Base-by-base conservation (phyloP, 495 filamentous ascomycete species). In the Annulohypoxylon moriforme region DNA sequence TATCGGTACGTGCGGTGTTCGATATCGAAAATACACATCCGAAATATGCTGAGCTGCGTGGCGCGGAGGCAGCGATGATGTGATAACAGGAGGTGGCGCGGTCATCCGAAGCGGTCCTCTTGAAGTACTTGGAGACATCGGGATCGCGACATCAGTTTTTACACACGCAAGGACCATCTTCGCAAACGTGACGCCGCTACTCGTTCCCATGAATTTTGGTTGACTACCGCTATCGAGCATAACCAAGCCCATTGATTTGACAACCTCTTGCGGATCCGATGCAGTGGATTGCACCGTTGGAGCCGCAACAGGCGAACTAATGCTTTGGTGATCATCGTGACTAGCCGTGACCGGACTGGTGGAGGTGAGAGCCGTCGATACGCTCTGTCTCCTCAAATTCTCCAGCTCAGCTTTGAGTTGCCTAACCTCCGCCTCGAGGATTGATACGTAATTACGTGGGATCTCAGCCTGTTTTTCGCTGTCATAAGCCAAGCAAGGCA, bases 91-190 rank as follows among this genome's bases (percentile, higher is more conserved):
- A 4, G 64, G 16, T 38, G 75, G 56, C 33, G 64, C 36, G 13
- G 64, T 31, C 22, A 72, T 59, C 7, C 65, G 42, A 52, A 55
- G 38, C 22, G 68, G 40, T n/a, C 62, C 49, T 7, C 68, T 67
- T n/a, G 63, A n/a, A 29, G 55, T 42, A 24, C 46, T 56, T 50
- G 64, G 53, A 3, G 71, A 56, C 50, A 57, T 24, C 16, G 57
- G 65, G 9, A 64, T 56, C 31, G 66, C 44, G 52, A 56, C 36
- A 34, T 72, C 72, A 29, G 56, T 57, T 60, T 73, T 69, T 49
- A 77, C 74, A 25, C 72, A 72, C 22, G 72, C 75, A 55, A 77
- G 73, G 18, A 77, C 75, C 68, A 77, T 68, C 62, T 67, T 76
- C 2, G 74, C 74, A 36, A 76, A 69, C 4, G 71, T 75, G 31